Evolutionary conservation across 2,329 filamentous ascomycete species (phyloP), one percentile per base, ranked within the genome.

Genomic region (Hymenoscyphus albidus): DNA sequence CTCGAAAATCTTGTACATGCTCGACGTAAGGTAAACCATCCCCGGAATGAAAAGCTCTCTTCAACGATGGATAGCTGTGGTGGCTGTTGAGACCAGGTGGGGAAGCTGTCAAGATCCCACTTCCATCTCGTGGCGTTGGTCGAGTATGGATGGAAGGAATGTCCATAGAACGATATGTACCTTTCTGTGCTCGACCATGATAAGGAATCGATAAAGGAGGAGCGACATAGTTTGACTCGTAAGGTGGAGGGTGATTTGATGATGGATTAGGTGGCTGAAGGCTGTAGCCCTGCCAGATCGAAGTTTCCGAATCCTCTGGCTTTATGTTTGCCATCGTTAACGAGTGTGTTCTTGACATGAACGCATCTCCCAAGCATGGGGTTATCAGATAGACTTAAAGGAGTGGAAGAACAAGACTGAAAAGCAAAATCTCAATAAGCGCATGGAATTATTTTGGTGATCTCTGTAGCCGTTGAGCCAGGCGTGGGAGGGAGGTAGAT

Each of bases 281-380:
- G 58, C 68, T 69, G 66, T 74, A 74, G 67, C 72, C 68, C 69
- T 74, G 73, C 73, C 73, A 75, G 65, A 74, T 65, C 51, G 72
- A 70, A 65, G 67, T 67, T 60, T 74, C 69, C 59, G 70, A 66
- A 62, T 74, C 71, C 69, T 74, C 72, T 73, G 72, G 72, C 73
- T 74, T 74, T 62, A 72, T 66, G 67, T 71, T 69, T 62, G 73
- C 71, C 73, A 74, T 74, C 67, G 73, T 73, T 68, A 73, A 57
- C 68, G 70, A 71, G 42, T 72, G 70, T 66, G 73, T 74, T 44
- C 68, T 64, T 70, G 73, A 73, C 73, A 74, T 74, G 60, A 72
- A 72, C 66, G 65, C 69, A 71, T 71, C 58, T 67, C 65, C 66
- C 61, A 61, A 42, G 48, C 65, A 27, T 40, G 65, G 64, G 66